These are phyloP conservation scores for Rhododendron henanense DNA, from an alignment of 148 eudicot species.

Conservation along the genomic window DNA sequence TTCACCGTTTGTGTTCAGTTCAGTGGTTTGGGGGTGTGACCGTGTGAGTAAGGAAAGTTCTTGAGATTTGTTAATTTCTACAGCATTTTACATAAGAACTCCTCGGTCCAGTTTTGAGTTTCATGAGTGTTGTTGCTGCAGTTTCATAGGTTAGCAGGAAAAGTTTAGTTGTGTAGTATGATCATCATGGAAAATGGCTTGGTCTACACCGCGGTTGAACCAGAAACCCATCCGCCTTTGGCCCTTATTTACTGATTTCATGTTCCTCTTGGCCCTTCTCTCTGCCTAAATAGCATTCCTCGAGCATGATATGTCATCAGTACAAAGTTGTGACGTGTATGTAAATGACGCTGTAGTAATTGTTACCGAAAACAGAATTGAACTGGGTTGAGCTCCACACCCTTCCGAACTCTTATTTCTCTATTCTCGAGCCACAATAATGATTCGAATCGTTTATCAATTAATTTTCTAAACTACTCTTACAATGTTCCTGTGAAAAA, in stretches of 20 bases:
- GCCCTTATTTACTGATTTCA: not conserved
- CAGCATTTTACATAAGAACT: not conserved
- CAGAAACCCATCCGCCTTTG: not conserved
- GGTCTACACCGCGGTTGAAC: not conserved
- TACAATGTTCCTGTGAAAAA: too few relatives aligned
- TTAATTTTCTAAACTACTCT: too few relatives aligned
- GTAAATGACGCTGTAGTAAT: not conserved
- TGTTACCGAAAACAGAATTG: not conserved
- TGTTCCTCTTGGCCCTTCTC: not conserved
- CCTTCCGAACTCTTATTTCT: not conserved
- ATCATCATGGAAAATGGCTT: not conserved
- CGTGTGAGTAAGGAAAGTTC: not conserved
- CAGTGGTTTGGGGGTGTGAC: not conserved
- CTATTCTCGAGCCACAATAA: not conserved
- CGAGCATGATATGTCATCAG: not conserved
- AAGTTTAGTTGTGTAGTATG: not conserved
- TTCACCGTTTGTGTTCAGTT: not conserved
- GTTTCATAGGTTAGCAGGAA: not conserved
- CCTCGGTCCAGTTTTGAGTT: not conserved
- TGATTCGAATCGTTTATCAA: too few relatives aligned
- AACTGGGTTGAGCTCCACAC: not conserved
- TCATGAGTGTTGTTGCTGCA: not conserved
- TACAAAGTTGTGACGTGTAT: not conserved
- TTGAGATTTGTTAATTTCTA: not conserved
- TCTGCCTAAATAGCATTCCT: not conserved